Conservation (phyloP, 805 yeast genomes). For the Nakazawaea ishiwadae region DNA sequence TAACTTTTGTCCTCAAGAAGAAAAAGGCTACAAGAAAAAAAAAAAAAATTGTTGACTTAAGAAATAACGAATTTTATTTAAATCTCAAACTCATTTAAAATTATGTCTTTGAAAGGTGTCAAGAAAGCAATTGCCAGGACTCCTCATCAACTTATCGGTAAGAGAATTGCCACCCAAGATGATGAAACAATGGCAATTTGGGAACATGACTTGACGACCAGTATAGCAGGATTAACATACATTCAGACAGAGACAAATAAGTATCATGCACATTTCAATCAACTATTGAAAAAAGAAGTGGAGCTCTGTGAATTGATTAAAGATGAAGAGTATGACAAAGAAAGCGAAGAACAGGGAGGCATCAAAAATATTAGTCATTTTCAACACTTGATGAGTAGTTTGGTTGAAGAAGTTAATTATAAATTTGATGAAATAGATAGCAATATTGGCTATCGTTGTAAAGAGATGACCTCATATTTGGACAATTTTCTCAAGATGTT, state of each 20-base stretch:
- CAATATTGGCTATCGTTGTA: slow-evolving; percentile 28
- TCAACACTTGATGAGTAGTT: slow-evolving; percentile 19
- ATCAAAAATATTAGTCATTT: slow-evolving; percentile 26
- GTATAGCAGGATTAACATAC: slow-evolving; percentile 40
- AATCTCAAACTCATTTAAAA: too few relatives aligned
- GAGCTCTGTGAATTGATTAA: slow-evolving; percentile 24
- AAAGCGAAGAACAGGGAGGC: slow-evolving; percentile 24
- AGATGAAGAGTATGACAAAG: slow-evolving; percentile 15
- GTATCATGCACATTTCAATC: slow-evolving; percentile 22
- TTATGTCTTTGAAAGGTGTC: slow-evolving; percentile 27
- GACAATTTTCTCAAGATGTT: slow-evolving; percentile 34
- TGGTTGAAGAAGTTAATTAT: slow-evolving; percentile 20
- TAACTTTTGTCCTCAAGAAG: too few relatives aligned
- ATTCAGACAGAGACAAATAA: slow-evolving; percentile 27
- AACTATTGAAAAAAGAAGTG: slow-evolving; percentile 20
- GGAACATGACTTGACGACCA: slow-evolving; percentile 36
- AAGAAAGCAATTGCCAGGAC: slow-evolving; percentile 30
- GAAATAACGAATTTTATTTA: too few relatives aligned
- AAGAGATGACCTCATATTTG: slow-evolving; percentile 34
- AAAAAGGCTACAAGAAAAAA: too few relatives aligned
- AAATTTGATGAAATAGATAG: slow-evolving; percentile 21
- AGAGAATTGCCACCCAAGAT: slow-evolving; percentile 23
- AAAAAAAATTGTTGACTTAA: too few relatives aligned
- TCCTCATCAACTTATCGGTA: slow-evolving; percentile 31
- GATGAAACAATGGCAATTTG: slow-evolving; percentile 37